These are phyloP conservation scores for Cryptococcus amylolentus DNA, from an alignment of 1,284 basidiomycete species.

Conservation along the genomic window DNA sequence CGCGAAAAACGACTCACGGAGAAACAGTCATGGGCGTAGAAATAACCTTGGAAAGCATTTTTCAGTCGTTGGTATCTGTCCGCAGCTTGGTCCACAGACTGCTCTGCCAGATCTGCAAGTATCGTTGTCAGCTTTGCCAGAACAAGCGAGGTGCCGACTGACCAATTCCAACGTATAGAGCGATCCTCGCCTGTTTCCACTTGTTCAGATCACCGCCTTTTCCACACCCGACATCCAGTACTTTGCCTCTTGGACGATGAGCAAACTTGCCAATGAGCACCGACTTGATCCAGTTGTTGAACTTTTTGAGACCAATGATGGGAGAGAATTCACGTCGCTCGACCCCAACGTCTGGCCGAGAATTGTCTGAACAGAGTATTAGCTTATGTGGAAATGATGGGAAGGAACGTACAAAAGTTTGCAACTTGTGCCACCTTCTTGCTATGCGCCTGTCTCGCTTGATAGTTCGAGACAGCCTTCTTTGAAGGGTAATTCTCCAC, in stretches of 20 bases:
- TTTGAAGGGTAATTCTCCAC: not conserved
- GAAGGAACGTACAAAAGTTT: slow-evolving; percentile 27
- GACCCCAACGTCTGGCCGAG: slow-evolving; percentile 83
- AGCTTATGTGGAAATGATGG: not conserved
- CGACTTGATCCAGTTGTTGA: slow-evolving; percentile 99
- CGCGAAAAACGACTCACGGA: slow-evolving; percentile 46
- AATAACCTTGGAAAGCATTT: slow-evolving; percentile 68
- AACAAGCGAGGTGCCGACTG: slow-evolving; percentile 72
- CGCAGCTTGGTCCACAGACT: slow-evolving; percentile 87
- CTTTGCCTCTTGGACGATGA: slow-evolving; percentile 52
- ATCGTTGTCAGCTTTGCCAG: slow-evolving; percentile 1
- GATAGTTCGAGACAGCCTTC: slow-evolving; percentile 14
- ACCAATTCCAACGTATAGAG: slow-evolving; percentile 80
- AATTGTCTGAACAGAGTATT: slow-evolving; percentile 64
- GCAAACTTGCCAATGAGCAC: slow-evolving; percentile 81
- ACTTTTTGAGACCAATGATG: slow-evolving; percentile 92
- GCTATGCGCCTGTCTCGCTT: slow-evolving; percentile 16
- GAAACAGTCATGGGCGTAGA: slow-evolving; percentile 88
- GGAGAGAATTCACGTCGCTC: slow-evolving; percentile 81
- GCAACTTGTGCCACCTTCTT: slow-evolving; percentile 37
- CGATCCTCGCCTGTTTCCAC: slow-evolving; percentile 84
- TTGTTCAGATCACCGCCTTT: slow-evolving; percentile 97
- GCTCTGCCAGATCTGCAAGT: slow-evolving; percentile 74
- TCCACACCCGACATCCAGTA: slow-evolving; percentile 94
- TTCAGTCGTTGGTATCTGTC: slow-evolving; percentile 59